These are phyloP conservation scores for Dendrobium officinale DNA, from an alignment of 106 monocot species.

Conservation along the genomic window DNA sequence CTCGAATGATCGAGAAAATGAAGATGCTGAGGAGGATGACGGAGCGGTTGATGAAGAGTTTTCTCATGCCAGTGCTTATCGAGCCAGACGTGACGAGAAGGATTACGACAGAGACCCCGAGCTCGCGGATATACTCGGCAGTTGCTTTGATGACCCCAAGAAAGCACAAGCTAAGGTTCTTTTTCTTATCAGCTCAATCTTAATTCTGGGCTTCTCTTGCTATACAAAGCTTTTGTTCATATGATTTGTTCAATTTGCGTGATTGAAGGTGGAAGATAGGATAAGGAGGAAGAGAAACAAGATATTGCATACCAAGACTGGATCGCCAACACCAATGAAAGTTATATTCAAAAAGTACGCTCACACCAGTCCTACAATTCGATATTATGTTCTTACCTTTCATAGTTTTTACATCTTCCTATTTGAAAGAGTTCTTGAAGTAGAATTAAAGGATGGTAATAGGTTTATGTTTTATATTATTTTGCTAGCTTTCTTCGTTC, in stretches of 20 bases:
- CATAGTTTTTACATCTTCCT: background rate
- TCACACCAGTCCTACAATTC: background rate
- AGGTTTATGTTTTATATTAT: no score
- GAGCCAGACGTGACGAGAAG: slow-evolving; percentile 37
- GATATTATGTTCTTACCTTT: background rate
- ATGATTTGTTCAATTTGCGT: slow-evolving; percentile 1
- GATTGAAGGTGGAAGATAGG: slow-evolving; percentile 71
- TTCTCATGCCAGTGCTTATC: slow-evolving; percentile 11
- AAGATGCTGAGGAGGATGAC: slow-evolving; percentile 7
- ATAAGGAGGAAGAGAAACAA: slow-evolving; percentile 81
- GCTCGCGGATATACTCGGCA: slow-evolving; percentile 78
- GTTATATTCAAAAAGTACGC: slow-evolving; percentile 75
- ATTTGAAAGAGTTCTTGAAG: no score
- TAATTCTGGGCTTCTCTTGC: slow-evolving; percentile 1
- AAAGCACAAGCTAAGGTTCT: slow-evolving; percentile 61
- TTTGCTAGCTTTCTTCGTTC: no score
- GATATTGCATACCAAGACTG: slow-evolving; percentile 79
- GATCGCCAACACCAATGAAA: slow-evolving; percentile 58
- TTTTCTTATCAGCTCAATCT: background rate
- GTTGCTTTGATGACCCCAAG: slow-evolving; percentile 73
- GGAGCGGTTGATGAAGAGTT: slow-evolving; percentile 18
- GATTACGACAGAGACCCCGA: slow-evolving; percentile 78
- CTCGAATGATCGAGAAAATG: background rate
- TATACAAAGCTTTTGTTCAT: background rate
- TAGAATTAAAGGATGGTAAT: no score